These are phyloP conservation scores for Passiflora organensis DNA, from an alignment of 345 rosid genomes.

Conservation along the genomic window DNA sequence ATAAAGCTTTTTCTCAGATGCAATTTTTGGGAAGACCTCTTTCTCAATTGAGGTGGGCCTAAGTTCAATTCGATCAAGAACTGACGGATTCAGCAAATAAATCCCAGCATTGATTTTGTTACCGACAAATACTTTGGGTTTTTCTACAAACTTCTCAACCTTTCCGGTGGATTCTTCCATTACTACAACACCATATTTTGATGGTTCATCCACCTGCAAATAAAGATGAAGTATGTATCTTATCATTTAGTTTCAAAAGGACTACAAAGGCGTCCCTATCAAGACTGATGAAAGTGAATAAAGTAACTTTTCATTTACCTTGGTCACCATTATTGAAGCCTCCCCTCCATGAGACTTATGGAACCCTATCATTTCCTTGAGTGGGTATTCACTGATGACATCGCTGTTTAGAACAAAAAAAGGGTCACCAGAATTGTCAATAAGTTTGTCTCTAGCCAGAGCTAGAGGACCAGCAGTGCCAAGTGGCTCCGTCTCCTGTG, in stretches of 20 bases:
- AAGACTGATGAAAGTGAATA: not conserved
- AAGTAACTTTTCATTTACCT: too few species aligned
- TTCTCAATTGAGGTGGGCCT: slow-evolving; percentile 96
- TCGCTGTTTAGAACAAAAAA: slow-evolving; percentile 99
- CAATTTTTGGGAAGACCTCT: slow-evolving; percentile 93
- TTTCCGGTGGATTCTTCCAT: slow-evolving; percentile 79
- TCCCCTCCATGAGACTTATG: slow-evolving; percentile 94
- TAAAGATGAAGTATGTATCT: not conserved
- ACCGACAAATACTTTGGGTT: slow-evolving; percentile 86
- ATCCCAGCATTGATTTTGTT: slow-evolving; percentile 99
- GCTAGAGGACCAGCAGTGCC: slow-evolving; percentile 99
- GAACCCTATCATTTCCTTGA: slow-evolving; percentile 74
- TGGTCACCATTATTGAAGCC: slow-evolving; percentile 98
- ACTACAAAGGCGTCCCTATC: too few species aligned
- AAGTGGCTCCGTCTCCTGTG: slow-evolving; percentile 98
- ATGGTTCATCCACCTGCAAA: slow-evolving; percentile 88
- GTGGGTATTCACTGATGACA: slow-evolving; percentile 96
- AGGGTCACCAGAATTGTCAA: slow-evolving; percentile 76
- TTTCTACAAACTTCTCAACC: slow-evolving; percentile 89
- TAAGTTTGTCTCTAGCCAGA: slow-evolving; percentile 83
- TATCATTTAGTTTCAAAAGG: slow-evolving; percentile 4
- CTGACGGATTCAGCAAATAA: slow-evolving; percentile 82
- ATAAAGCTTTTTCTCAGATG: slow-evolving; percentile 63
- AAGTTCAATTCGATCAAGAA: slow-evolving; percentile 81
- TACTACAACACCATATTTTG: slow-evolving; percentile 97